Base-by-base conservation (phyloP, 306 rosid genomes). In the Glycyrrhiza uralensis region DNA sequence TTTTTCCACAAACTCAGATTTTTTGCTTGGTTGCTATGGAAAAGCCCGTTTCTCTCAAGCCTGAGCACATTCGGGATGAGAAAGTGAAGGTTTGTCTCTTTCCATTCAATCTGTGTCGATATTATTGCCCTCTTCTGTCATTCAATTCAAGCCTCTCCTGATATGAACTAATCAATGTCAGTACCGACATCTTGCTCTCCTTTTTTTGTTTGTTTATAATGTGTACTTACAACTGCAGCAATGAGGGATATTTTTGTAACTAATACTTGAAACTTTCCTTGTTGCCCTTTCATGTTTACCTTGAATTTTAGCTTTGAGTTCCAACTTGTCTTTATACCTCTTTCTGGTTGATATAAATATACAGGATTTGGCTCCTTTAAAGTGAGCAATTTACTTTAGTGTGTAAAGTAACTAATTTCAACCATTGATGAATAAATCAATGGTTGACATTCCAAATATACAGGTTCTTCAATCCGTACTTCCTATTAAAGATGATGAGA, bases 21-120 rank as follows among this genome's bases (percentile, higher is more conserved):
- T 86, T 94, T 61, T 94, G 99, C 82, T 80, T 94, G 84, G 84
- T 94, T 76, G 96, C 99, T 24, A 94, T 94, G 99, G 99, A 94
- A 80, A 94, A 87, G 70, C 99, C 99, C 12, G 32, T 94, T 82
- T 91, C 99, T 78, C 89, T 91, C 72, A 94, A 75, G 72, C 96
- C 99, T 9, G 99, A 94, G 89, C 83, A 94, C 68, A 89, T 94
- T 66, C 90, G 99, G 30, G 99, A 94, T 41, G 99, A 91, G 87
- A 94, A 94, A 94, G 97, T 94, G 67, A 94, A 94, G 97, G 99
- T 94, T n/a, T 18, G 85, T 61, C 49, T 65, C 76, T 73, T 56
- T 39, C 50, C 58, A 39, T 30, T 55, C 19, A 28, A 58, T 54
- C 80, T 56, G 11, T 14, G 10, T 23, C 44, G 36, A 71, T 69